phyloP scores from a whole-genome alignment of 768 basidiomycete species.

The Rossbeevera mucosa region DNA sequence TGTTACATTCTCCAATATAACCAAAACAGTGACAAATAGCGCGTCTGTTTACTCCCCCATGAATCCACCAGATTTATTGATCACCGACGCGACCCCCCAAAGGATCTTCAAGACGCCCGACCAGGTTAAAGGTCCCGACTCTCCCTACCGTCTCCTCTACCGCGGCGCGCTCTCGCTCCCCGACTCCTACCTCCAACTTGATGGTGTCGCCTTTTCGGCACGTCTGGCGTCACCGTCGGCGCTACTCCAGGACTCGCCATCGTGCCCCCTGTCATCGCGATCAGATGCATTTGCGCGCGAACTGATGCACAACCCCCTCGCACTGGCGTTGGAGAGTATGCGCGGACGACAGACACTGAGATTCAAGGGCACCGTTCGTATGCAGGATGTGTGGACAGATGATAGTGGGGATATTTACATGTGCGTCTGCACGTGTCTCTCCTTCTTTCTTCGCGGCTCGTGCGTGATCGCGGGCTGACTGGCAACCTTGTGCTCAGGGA shows the following conservation, averaged over 20 bases:
- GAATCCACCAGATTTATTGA: not conserved
- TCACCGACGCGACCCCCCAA: constrained; percentile 21
- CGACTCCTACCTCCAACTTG: constrained; percentile 66
- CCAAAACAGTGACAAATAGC: not conserved
- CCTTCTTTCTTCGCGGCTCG: not conserved
- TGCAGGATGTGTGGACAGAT: constrained; percentile 59
- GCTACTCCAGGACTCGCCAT: constrained; percentile 28
- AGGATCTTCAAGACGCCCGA: constrained; percentile 7
- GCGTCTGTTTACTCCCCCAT: not conserved
- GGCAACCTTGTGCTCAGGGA: constrained; percentile 40
- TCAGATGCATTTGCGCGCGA: constrained; percentile 28
- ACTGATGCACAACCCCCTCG: constrained; percentile 63
- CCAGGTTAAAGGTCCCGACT: constrained; percentile 4
- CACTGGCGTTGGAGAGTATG: constrained; percentile 75
- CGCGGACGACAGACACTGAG: constrained; percentile 63
- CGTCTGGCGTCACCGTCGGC: constrained; percentile 33
- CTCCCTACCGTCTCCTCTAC: constrained; percentile 55
- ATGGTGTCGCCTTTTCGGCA: constrained; percentile 67
- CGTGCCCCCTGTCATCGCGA: constrained; percentile 6
- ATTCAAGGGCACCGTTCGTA: constrained; percentile 48
- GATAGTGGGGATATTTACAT: constrained; percentile 46
- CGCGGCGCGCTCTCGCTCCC: constrained; percentile 71
- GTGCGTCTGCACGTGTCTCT: constrained; percentile 33
- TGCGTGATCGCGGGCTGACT: not conserved
- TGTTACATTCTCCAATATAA: too few relatives aligned